Evolutionary conservation across 164 flowering plant genomes (phyloP), one percentile per base, ranked within the genome.

Genomic region (Sextonia rubra): DNA sequence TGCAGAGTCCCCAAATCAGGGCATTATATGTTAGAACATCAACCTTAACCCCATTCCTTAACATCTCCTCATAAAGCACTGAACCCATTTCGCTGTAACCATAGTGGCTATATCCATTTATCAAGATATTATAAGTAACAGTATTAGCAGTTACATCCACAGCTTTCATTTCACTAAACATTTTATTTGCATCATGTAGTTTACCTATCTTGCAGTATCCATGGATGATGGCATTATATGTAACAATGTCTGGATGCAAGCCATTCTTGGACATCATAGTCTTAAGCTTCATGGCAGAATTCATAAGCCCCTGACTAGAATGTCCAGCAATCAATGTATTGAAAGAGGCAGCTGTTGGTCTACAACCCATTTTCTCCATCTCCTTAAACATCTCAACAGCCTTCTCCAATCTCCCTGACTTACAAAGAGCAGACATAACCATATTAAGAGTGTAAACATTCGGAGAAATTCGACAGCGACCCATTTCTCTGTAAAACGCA

Each of bases 1-100:
- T 89, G 85, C 94, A 94, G 25, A 89, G 80, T 58, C 93, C 94
- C 81, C 83, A 68, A 61, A 94, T 86, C 83, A 94, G 78, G 2
- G 97, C 88, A 83, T 94, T 94, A 64, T 87, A 91, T 23, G 98
- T 92, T 75, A 90, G 71, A 37, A 92, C 82, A 83, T 94, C 88
- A 70, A 85, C 82, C 76, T 84, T 82, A 37, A 92, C 68, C 48
- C 88, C 91, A 74, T 73, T 75, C 60, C 69, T 80, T n/a, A 74
- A 62, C 97, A 94, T 94, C 77, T 94, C 93, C 64, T 92, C 94
- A 76, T 79, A 85, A 68, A 92, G 82, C 79, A 73, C 82, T 61
- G 68, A 17, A 0, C 83, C 87, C 90, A 92, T 86, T 76, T 88
- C 96, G 80, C 82, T 77, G 69, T 88, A 80, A 24, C 91, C 87